Conservation (phyloP, 345 rosid genomes). For the Euphorbia peplus region DNA sequence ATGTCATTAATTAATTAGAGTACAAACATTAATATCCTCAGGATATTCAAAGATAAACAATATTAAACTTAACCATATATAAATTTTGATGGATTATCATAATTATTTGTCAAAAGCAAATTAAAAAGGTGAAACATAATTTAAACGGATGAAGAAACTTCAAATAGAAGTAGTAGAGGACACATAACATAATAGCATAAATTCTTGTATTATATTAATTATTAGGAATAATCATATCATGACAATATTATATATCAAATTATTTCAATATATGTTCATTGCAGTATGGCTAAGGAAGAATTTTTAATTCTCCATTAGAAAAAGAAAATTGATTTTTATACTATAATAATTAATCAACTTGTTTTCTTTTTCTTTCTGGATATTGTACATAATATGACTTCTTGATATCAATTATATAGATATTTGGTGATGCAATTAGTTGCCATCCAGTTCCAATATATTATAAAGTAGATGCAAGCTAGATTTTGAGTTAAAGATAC, state of each 20-base stretch:
- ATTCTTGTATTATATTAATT: background rate
- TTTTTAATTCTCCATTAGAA: slow-evolving; percentile 1
- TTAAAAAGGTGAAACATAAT: no score
- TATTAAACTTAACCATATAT: background rate
- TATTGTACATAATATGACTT: slow-evolving; percentile 6
- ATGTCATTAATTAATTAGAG: background rate
- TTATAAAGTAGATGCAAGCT: slow-evolving; percentile 4
- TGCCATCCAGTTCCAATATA: background rate
- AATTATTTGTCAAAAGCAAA: background rate
- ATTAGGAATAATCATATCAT: slow-evolving; percentile 1
- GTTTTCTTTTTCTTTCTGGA: background rate
- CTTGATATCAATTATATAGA: no score
- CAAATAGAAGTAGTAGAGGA: slow-evolving; percentile 1
- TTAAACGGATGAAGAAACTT: background rate
- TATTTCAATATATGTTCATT: background rate
- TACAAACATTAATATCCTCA: background rate
- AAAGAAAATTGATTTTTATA: background rate
- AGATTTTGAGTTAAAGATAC: background rate
- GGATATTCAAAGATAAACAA: background rate
- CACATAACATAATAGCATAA: background rate
- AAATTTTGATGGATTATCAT: background rate
- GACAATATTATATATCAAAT: background rate
- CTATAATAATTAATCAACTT: background rate
- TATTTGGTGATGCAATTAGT: slow-evolving; percentile 6
- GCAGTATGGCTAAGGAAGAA: slow-evolving; percentile 4